These are phyloP conservation scores for Vinca minor DNA, from an alignment of 257 asterid species.

Conservation along the genomic window DNA sequence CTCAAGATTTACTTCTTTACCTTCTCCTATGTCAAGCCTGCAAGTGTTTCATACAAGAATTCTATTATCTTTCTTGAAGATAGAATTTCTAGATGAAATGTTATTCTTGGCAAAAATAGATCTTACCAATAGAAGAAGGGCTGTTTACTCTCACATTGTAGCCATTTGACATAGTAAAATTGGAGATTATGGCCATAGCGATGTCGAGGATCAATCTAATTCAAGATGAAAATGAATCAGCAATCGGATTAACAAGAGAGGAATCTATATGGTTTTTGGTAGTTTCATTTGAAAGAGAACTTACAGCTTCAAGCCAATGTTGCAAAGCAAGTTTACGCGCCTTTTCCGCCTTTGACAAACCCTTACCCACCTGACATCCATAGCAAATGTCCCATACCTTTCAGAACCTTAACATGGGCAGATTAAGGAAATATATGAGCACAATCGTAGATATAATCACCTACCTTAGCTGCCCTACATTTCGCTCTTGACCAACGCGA, in stretches of 20 bases:
- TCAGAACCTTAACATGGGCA: background rate
- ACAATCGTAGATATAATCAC: background rate
- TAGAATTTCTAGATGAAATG: background rate
- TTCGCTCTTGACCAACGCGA: conserved; percentile 84
- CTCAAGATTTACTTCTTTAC: conserved; percentile 67
- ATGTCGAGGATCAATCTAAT: conserved; percentile 78
- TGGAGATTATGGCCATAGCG: conserved; percentile 90
- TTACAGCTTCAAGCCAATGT: conserved; percentile 90
- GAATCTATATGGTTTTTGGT: conserved; percentile 2
- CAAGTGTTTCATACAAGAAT: background rate
- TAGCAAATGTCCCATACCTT: background rate
- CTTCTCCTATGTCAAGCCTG: conserved; percentile 88
- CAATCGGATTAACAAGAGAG: background rate
- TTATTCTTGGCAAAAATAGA: conserved; percentile 8
- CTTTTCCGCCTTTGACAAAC: conserved; percentile 61
- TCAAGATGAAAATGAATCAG: conserved; percentile 8
- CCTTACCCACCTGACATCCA: conserved; percentile 64
- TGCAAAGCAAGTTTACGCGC: conserved; percentile 82
- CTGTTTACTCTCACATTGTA: conserved; percentile 62
- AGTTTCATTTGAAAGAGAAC: background rate
- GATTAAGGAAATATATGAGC: background rate
- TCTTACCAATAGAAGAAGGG: conserved; percentile 88
- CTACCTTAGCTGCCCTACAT: conserved; percentile 67
- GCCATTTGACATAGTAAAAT: conserved; percentile 62
- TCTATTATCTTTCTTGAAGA: background rate